Conservation (phyloP, 805 yeast species). For the Lipomyces starkeyi region DNA sequence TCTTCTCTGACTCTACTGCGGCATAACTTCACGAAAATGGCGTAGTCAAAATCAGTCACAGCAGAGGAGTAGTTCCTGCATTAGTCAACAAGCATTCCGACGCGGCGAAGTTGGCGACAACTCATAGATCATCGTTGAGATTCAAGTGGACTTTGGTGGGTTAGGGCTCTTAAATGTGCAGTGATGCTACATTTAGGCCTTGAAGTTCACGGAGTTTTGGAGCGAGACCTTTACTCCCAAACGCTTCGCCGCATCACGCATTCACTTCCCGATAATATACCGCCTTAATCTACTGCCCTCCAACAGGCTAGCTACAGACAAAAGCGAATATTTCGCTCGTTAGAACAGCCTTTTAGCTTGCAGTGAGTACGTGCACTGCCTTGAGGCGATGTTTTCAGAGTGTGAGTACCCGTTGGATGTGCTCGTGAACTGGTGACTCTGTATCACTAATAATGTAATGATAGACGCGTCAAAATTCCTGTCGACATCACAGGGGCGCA, state of each 20-base stretch:
- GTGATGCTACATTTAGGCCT: neutral
- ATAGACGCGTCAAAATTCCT: slow-evolving; percentile 36
- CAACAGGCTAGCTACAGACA: neutral
- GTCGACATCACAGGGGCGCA: slow-evolving; percentile 26
- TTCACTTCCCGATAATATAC: neutral
- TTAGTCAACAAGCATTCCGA: too few species aligned
- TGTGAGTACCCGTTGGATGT: slow-evolving; percentile 16
- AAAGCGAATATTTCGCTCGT: neutral
- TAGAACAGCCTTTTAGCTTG: neutral
- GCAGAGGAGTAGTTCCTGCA: too few species aligned
- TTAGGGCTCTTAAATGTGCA: neutral
- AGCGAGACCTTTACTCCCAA: neutral
- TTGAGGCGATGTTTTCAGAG: slow-evolving; percentile 31
- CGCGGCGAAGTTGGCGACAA: too few species aligned
- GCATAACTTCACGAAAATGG: too few species aligned
- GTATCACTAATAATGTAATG: neutral
- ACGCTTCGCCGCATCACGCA: neutral
- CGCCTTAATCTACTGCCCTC: neutral
- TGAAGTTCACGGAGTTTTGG: neutral
- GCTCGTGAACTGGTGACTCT: neutral
- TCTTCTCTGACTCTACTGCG: too few species aligned
- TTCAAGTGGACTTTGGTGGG: neutral
- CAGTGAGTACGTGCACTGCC: slow-evolving; percentile 5
- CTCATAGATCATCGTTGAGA: too few species aligned
- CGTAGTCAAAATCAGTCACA: too few species aligned